Evolutionary conservation across 225 moss, liverwort and hornwort genomes (phyloP), one percentile per base, ranked within the genome.

Genomic region (Physcomitrellopsis africana): DNA sequence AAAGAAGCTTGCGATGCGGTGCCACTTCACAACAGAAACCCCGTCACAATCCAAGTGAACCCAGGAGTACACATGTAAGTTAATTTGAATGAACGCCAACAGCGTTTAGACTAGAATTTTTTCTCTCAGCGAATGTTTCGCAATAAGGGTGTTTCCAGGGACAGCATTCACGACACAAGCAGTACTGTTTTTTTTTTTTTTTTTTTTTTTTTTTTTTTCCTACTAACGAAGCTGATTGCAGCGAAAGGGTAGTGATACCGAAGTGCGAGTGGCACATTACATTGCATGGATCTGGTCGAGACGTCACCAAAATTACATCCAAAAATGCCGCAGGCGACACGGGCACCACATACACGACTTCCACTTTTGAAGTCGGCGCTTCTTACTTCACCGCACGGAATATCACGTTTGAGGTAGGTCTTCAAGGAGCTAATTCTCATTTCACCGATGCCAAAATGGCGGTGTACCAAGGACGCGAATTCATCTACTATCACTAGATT

Each of bases 321-420:
- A n/a, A 26, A 14, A 82, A 84, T 54, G 84, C 68, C 54, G 87
- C 87, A 9, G 87, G 76, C 5, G 68, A 79, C 8, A 84, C 87
- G 11, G 87, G 87, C 20, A 87, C 87, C 9, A 87, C 87, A 8
- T 87, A 87, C 75, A 87, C 87, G 3, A 87, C 84, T 1, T 87
- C 87, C 53, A 87, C 84, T 3, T 82, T 87, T 15, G 84, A 84
- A 46, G 51, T 85, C 32, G 85, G 87, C 24, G 82, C 87, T 3
- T 74, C 81, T 49, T 87, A 82, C 72, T 87, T 87, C 77, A 87
- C 87, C 8, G 87, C 84, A 0, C 72, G 75, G 66, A 85, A 87
- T 60, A 84, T 87, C 14, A 51, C 79, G 2, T 87, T 87, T 54
- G 82, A 84, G 87, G 87, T 85, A 64, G 43, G 2, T 15, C 20